Conservation (phyloP, 78 protist genomes). For the Cavenderia fasciculata region DNA sequence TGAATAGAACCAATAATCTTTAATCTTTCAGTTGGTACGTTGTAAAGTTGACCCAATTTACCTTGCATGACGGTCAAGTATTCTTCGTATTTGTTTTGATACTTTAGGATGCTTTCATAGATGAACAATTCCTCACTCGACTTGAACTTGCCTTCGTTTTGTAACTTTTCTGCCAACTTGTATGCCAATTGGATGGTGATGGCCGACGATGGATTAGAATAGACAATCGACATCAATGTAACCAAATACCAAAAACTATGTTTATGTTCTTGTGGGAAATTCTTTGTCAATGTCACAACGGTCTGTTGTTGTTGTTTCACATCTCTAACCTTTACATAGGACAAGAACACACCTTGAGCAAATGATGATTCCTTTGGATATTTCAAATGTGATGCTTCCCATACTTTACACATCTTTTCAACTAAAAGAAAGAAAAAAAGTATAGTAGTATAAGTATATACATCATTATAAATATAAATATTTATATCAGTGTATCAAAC, state of each 20-base stretch:
- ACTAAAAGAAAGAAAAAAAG: not conserved
- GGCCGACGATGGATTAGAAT: not conserved
- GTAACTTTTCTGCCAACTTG: conserved; percentile 42
- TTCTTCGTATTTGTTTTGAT: conserved; percentile 18
- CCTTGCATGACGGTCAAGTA: conserved; percentile 24
- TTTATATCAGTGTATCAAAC: too few species aligned
- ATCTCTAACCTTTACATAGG: conserved; percentile 37
- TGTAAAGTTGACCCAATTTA: conserved; percentile 44
- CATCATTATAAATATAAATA: too few species aligned
- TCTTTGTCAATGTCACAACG: not conserved
- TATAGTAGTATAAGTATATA: not conserved
- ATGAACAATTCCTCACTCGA: conserved; percentile 17
- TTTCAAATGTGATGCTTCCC: conserved; percentile 8
- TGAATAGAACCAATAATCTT: conserved; percentile 5
- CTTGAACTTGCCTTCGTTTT: conserved; percentile 7
- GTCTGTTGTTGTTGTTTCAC: conserved; percentile 28
- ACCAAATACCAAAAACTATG: conserved; percentile 60
- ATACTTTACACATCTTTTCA: conserved; percentile 57
- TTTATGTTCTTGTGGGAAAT: not conserved
- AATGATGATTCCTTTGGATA: conserved; percentile 11
- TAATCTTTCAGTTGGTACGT: conserved; percentile 39
- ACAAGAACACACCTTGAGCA: conserved; percentile 29
- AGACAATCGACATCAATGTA: conserved; percentile 16
- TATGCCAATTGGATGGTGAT: conserved; percentile 7
- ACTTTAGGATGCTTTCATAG: conserved; percentile 24